Evolutionary conservation across 2,329 filamentous ascomycete genomes (phyloP), one percentile per base, ranked within the genome.

Genomic region (Trichoderma sp.): DNA sequence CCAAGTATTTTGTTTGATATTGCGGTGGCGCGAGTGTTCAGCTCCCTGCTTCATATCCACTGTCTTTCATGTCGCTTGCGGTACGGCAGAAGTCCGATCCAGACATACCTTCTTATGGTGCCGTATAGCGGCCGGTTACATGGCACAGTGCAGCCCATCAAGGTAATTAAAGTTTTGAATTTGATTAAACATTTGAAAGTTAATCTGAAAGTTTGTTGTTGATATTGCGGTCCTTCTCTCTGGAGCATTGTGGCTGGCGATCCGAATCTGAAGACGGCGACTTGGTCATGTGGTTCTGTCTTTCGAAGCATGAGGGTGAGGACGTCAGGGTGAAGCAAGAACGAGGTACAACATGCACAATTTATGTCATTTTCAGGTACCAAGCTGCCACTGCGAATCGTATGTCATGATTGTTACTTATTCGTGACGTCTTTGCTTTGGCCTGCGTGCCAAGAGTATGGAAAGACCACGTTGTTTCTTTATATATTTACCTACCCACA

Each of bases 1-100:
- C 14, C 21, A 52, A 39, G 26, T 39, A 13, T 26, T n/a, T n/a
- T n/a, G 18, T n/a, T n/a, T n/a, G 18, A 3, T n/a, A 8, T 13
- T 3, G 28, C 16, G n/a, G 59, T 43, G 18, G 16, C 18, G n/a
- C 39, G 8, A 8, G 39, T 5, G 4, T 13, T 13, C 32, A 43
- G n/a, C 59, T 63, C 30, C 30, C 26, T 61, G 58, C 43, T 51
- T 61, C 39, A 60, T 18, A 51, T 51, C 43, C 28, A n/a, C 39
- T 18, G 7, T 13, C 28, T n/a, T n/a, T 34, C 28, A n/a, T 61
- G n/a, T 34, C 39, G 14, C 39, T 49, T n/a, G n/a, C 26, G 37
- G 39, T 46, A 18, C 16, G 39, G n/a, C n/a, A n/a, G n/a, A n/a
- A n/a, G n/a, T 26, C 26, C 26, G 18, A 10, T 18, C 4, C 16